Conservation (phyloP, 352 stramenopile species). For the Phytopythium kandeliae region DNA sequence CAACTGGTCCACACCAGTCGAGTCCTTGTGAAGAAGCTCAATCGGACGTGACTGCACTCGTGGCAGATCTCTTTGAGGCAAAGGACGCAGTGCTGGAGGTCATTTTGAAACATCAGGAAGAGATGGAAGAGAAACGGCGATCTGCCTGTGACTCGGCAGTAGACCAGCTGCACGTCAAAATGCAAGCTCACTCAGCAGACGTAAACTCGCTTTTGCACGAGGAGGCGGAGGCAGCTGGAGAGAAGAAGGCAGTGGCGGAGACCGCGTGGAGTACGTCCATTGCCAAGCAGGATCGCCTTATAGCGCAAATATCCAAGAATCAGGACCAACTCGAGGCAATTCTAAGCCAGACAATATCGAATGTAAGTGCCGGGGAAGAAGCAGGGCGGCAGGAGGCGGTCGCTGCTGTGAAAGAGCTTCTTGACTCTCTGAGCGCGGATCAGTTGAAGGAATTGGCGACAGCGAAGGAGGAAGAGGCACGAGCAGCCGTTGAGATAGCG, state of each 20-base stretch:
- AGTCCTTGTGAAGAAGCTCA: background rate
- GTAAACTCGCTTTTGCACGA: background rate
- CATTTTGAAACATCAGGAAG: slow-evolving; percentile 30
- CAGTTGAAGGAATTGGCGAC: slow-evolving; percentile 13
- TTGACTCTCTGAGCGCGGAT: slow-evolving; percentile 9
- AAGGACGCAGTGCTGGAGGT: slow-evolving; percentile 26
- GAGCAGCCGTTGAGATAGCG: slow-evolving; percentile 13
- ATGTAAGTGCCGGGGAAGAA: background rate
- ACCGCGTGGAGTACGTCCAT: background rate
- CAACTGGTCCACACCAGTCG: background rate
- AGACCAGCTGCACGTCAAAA: background rate
- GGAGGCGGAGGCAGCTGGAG: background rate
- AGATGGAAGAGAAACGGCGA: slow-evolving; percentile 23
- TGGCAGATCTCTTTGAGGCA: slow-evolving; percentile 1
- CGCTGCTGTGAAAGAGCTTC: background rate
- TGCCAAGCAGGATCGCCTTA: background rate
- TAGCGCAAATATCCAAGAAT: background rate
- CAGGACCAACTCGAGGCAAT: background rate
- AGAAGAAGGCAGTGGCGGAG: background rate
- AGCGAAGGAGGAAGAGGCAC: slow-evolving; percentile 12
- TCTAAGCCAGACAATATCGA: background rate
- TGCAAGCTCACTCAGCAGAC: background rate
- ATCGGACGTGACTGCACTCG: background rate
- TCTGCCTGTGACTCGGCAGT: slow-evolving; percentile 12
- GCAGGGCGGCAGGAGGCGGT: background rate